Evolutionary conservation across 2,329 filamentous ascomycete species (phyloP).

Genomic region (Calonectria leucothoes): DNA sequence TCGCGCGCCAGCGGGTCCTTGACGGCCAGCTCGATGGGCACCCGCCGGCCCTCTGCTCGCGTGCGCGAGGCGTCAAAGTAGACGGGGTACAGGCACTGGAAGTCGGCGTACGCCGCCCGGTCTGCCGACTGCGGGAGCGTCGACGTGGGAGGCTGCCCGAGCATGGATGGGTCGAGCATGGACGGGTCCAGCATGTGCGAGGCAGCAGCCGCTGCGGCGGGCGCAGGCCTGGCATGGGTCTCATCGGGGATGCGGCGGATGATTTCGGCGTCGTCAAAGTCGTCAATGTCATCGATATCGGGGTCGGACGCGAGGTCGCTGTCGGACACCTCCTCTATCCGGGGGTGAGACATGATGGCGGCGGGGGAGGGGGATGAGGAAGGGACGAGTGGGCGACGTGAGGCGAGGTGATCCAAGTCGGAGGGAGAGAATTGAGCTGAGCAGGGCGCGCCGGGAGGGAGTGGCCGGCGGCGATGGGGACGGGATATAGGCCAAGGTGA

Average conservation of each 20-base stretch:
- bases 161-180: conserved; percentile 43
- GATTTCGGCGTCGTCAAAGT: conserved; percentile 69
- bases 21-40: conserved; percentile 78
- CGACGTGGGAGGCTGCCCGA: conserved; percentile 40
- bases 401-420: not conserved
- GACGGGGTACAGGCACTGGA: conserved; percentile 91
- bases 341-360: conserved; percentile 80
- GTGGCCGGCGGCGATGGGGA: not conserved
- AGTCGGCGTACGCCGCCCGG: conserved; percentile 74
- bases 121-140: conserved; percentile 54
- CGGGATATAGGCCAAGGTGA: not conserved
- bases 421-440: not conserved
- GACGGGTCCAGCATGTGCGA: conserved; percentile 41
- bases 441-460: not conserved
- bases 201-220: conserved; percentile 37
- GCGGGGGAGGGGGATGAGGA: not conserved
- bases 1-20: conserved; percentile 88
- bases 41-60: conserved; percentile 84
- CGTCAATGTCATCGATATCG: conserved; percentile 61
- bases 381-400: not conserved
- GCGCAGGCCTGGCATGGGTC: conserved; percentile 37
- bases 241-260: conserved; percentile 56
- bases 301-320: conserved; percentile 84
- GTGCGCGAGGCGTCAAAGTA: conserved; percentile 88
- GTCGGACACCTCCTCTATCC: conserved; percentile 93